Percentiles rank a stretch among this genome's conserved stretches.
Evolutionary conservation across 257 asterid species (phyloP).

Genomic region (Buddleja alternifolia): DNA sequence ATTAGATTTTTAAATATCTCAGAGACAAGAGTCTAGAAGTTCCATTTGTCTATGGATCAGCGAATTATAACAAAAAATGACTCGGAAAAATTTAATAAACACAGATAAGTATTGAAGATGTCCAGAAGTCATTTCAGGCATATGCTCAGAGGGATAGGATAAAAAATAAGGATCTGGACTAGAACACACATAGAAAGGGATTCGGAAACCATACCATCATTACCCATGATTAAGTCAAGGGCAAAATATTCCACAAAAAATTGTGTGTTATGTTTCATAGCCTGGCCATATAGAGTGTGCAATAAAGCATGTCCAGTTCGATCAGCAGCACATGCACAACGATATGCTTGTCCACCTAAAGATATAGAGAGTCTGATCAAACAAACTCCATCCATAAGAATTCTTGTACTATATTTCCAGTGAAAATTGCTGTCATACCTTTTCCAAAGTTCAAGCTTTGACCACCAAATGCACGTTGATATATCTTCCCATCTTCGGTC

Average conservation of each 20-base stretch:
- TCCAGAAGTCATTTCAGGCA: constrained; percentile 18
- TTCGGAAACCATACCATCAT: constrained; percentile 63
- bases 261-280: constrained; percentile 97
- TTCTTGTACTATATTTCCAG: background rate
- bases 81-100: background rate
- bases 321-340: constrained; percentile 99
- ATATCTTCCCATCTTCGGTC: constrained; percentile 95
- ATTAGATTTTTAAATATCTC: constrained; percentile 1
- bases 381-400: constrained; percentile 25
- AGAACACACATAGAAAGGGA: constrained; percentile 20
- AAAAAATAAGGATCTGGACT: constrained; percentile 30
- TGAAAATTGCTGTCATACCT: constrained; percentile 46
- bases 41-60: too few species aligned
- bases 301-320: constrained; percentile 97
- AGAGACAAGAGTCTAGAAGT: constrained; percentile 10
- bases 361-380: constrained; percentile 20
- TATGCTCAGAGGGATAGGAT: constrained; percentile 24
- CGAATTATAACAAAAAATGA: background rate
- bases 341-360: constrained; percentile 97
- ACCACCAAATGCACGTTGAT: constrained; percentile 99
- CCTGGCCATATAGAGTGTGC: constrained; percentile 99
- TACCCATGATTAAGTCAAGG: constrained; percentile 79
- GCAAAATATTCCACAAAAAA: constrained; percentile 97
- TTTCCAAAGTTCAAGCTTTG: constrained; percentile 94
- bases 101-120: constrained; percentile 10